Evolutionary conservation across 2,329 filamentous ascomycete genomes (phyloP).

Genomic region (Alternaria hordeiaustralica): DNA sequence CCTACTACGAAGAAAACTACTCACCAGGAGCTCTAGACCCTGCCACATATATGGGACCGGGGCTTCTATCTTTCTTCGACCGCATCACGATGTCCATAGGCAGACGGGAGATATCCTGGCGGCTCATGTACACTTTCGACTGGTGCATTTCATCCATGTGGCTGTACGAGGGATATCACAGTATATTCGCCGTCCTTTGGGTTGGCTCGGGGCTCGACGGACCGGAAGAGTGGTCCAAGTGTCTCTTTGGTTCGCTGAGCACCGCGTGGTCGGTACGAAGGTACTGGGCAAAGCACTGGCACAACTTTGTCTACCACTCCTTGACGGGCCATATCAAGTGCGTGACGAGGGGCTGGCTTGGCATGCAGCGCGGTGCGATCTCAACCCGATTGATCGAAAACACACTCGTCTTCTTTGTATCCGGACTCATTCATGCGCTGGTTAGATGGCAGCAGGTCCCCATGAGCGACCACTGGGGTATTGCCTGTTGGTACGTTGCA

Average conservation of each 20-base stretch:
- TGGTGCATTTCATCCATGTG: slow-evolving; percentile 20
- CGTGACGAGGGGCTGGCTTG: slow-evolving; percentile 18
- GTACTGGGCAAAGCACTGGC: slow-evolving; percentile 32
- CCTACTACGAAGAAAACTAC: background rate
- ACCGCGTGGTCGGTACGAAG: slow-evolving; percentile 16
- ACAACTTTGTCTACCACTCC: slow-evolving; percentile 24
- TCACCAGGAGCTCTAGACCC: background rate
- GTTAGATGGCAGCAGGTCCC: slow-evolving; percentile 17
- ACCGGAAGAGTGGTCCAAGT: slow-evolving; percentile 12
- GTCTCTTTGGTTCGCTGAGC: slow-evolving; percentile 13
- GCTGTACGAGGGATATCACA: slow-evolving; percentile 21
- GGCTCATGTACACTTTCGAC: slow-evolving; percentile 8
- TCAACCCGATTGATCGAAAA: slow-evolving; percentile 25
- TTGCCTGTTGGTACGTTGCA: slow-evolving; percentile 20
- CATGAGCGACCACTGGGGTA: slow-evolving; percentile 15
- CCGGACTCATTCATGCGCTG: slow-evolving; percentile 22
- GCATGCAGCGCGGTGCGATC: background rate
- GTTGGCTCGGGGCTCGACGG: slow-evolving; percentile 13
- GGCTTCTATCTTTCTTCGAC: slow-evolving; percentile 3
- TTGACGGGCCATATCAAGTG: slow-evolving; percentile 22
- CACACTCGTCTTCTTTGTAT: slow-evolving; percentile 20
- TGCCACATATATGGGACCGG: background rate
- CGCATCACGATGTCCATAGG: slow-evolving; percentile 8
- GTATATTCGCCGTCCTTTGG: slow-evolving; percentile 15
- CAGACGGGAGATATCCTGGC: slow-evolving; percentile 1